phyloP scores from a whole-genome alignment of 257 asterid genomes.

The Penstemon davidsonii region DNA sequence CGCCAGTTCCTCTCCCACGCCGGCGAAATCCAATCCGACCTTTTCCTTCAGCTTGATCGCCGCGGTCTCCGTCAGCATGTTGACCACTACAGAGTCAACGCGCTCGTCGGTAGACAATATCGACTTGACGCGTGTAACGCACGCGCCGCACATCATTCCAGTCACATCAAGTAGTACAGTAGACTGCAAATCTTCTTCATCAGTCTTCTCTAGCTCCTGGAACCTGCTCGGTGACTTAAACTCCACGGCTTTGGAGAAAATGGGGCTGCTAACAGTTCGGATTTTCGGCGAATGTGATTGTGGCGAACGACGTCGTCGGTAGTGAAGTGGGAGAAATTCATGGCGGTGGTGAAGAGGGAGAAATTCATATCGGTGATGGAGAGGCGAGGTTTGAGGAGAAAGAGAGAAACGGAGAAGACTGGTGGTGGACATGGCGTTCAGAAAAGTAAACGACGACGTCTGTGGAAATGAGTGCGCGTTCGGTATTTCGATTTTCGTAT shows the following conservation, averaged over 20 bases:
- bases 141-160: conserved; percentile 99
- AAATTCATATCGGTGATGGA: conserved; percentile 36
- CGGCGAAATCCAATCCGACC: conserved; percentile 25
- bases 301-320: conserved; percentile 30
- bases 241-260: conserved; percentile 63
- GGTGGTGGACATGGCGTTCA: conserved; percentile 44
- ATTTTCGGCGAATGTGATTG: conserved; percentile 33
- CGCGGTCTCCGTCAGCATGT: conserved; percentile 90
- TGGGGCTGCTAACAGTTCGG: conserved; percentile 27
- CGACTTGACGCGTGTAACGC: conserved; percentile 87
- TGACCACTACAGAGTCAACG: conserved; percentile 85
- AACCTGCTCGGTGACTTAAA: conserved; percentile 31
- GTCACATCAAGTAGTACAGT: conserved; percentile 73
- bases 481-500: conserved; percentile 6
- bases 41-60: conserved; percentile 75
- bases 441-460: conserved; percentile 24
- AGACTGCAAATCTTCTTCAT: conserved; percentile 34
- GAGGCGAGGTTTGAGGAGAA: conserved; percentile 38
- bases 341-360: conserved; percentile 36
- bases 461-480: conserved; percentile 27
- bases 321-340: conserved; percentile 28
- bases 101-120: conserved; percentile 73
- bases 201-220: conserved; percentile 34
- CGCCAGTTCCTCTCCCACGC: conserved; percentile 67
- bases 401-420: conserved; percentile 63